Evolutionary conservation across 2,329 filamentous ascomycete species (phyloP), one percentile per base, ranked within the genome.

Genomic region (Blastomyces emzantsi): DNA sequence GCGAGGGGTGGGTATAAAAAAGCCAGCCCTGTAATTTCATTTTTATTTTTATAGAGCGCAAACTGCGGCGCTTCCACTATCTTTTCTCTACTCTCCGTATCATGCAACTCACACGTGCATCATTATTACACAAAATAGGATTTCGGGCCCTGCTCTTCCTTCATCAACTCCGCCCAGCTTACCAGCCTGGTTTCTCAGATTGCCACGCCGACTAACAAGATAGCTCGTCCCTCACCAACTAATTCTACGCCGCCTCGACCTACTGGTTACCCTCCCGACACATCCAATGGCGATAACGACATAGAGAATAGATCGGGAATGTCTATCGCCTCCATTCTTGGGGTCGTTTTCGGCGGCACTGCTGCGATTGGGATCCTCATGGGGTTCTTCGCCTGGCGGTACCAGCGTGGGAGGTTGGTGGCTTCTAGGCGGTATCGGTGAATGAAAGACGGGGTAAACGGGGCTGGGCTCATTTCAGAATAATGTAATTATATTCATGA

Each of bases 171-270:
- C 28, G 11, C 49, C n/a, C 6, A 51, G 25, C 13, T 61, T 17
- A 41, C 47, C 43, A 61, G 45, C 22, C 59, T 61, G n/a, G 33
- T 61, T 17, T 43, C 59, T 17, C 43, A 61, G 33, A 61, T 61
- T 28, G 49, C 30, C 36, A 43, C 0, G 86, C 88, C 25, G 88
- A 88, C 66, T 85, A 85, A 0, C 81, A 86, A 3, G 85, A 88
- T 69, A 83, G 76, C 49, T 85, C 88, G 67, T 73, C 87, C 9
- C 81, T 78, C 39, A 85, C 87, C 65, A 83, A 57, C 54, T 8
- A 11, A 9, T 25, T 22, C 30, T 25, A 33, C 11, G 7, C 8
- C 33, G 8, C 33, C 33, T 11, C 2, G 19, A 11, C 52, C 33
- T n/a, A 45, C 33, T 36, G 11, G 7, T 43, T 8, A 2, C 56